Base-by-base conservation (phyloP, 176 grass and related monocot genomes). In the Phoenix dactylifera region DNA sequence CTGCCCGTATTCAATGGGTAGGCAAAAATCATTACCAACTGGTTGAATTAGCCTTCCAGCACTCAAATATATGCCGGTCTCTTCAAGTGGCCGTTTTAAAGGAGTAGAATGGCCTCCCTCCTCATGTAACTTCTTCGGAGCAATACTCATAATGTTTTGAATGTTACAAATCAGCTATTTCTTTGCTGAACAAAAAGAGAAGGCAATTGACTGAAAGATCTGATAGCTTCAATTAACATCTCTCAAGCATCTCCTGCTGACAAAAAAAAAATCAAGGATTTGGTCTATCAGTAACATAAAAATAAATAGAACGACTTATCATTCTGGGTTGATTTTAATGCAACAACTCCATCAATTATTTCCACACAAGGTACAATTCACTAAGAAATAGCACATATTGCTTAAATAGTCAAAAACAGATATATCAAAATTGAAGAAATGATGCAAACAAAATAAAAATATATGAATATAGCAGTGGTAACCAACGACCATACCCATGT, bases 51-150 rank as follows among this genome's bases (percentile, higher is more conserved):
- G 51, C 63, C 88, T 92, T 32, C 81, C 71, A 61, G 89, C 20
- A 44, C 79, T 78, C 0, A 68, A 60, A 70, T 77, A 82, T 35
- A 76, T 64, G 58, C 64, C 50, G 59, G 72, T 67, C 29, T 88
- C 93, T 19, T 92, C 87, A 49, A 80, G 78, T 51, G 81, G 78
- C 2, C 87, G 81, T 75, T 97, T 96, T 10, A 16, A 58, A 1
- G 80, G 80, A 59, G 80, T 85, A 51, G 84, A 79, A 66, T 85
- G 84, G 63, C 83, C 54, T 29, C 75, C 81, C 28, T 90, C 93
- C 16, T 90, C 83, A 39, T 79, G 86, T 65, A 69, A 72, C 69
- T 78, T 85, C 79, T 91, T 88, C 60, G 93, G 87, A 70, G 69
- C 52, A 58, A 78, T 78, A 20, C 87, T 97, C 93, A 97, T 96